phyloP scores from a whole-genome alignment of 2,329 filamentous ascomycete species.

The Colletotrichum melonis region DNA sequence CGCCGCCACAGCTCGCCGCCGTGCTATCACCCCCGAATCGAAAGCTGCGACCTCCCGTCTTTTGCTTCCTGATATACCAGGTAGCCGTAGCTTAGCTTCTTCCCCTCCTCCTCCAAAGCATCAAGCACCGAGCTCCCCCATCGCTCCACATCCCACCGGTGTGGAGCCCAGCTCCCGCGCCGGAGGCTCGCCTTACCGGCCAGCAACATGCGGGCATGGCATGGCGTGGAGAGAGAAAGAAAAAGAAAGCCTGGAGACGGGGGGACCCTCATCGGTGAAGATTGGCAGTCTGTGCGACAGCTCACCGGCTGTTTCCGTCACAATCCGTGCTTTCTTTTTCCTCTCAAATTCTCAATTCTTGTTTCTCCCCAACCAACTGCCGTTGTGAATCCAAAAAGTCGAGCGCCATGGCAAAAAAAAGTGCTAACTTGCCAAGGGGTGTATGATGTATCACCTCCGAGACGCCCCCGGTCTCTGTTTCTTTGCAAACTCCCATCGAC shows the following conservation, averaged over 20 bases:
- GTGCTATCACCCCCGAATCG: not conserved
- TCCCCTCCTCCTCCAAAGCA: not conserved
- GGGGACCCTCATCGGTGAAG: slow-evolving; percentile 20
- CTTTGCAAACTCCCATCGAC: not conserved
- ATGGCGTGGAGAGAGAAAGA: not conserved
- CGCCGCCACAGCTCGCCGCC: not conserved
- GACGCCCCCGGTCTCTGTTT: not conserved
- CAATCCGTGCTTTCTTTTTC: not conserved
- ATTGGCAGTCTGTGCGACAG: not conserved
- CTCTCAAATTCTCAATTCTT: not conserved
- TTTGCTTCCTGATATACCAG: not conserved
- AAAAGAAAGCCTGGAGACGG: slow-evolving; percentile 17
- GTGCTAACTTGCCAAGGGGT: not conserved
- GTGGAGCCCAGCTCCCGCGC: slow-evolving; percentile 1
- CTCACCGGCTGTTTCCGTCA: slow-evolving; percentile 1
- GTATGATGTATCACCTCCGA: not conserved
- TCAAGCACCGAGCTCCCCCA: not conserved
- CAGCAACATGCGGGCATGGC: not conserved
- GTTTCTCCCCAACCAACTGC: not conserved
- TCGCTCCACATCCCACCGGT: slow-evolving; percentile 12
- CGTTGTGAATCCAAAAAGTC: not conserved
- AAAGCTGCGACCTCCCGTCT: slow-evolving; percentile 3
- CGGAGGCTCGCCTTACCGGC: slow-evolving; percentile 20
- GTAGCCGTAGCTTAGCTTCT: not conserved
- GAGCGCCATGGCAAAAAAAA: not conserved